Percentiles rank a stretch among this genome's conserved stretches.
phyloP scores from a whole-genome alignment of 164 flowering plant species.

The Macadamia integrifolia region DNA sequence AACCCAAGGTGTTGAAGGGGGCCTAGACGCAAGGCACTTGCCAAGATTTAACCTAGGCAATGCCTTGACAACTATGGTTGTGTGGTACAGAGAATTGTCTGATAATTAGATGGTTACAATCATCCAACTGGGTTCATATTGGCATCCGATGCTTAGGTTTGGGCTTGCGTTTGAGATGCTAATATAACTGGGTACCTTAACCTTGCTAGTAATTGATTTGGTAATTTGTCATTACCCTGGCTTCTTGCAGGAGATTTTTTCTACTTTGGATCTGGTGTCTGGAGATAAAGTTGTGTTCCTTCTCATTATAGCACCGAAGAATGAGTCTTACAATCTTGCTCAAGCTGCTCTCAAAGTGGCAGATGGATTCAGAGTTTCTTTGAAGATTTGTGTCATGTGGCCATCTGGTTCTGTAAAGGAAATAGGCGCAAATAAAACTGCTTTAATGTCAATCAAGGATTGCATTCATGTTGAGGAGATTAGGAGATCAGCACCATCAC shows the following conservation, averaged over 20 bases:
- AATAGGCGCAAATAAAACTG: conserved; percentile 25
- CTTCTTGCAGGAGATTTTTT: conserved; percentile 40
- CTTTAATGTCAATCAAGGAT: conserved; percentile 43
- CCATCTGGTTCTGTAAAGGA: conserved; percentile 27
- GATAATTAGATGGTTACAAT: not conserved
- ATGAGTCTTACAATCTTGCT: conserved; percentile 64
- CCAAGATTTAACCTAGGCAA: too few relatives aligned
- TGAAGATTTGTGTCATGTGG: conserved; percentile 72
- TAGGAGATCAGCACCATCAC: conserved; percentile 23
- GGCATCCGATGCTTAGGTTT: not conserved
- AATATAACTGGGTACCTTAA: not conserved
- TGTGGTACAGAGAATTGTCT: too few relatives aligned
- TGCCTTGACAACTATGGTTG: too few relatives aligned
- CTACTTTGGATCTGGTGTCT: conserved; percentile 75
- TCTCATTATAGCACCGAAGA: conserved; percentile 68
- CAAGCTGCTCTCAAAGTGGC: conserved; percentile 59
- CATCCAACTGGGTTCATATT: not conserved
- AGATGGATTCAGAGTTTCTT: conserved; percentile 38
- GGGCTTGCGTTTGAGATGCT: not conserved
- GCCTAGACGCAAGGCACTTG: too few relatives aligned
- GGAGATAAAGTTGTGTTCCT: conserved; percentile 68
- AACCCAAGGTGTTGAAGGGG: too few relatives aligned
- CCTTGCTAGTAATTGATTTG: not conserved
- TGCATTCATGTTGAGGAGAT: conserved; percentile 56
- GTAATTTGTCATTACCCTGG: not conserved